Evolutionary conservation across 2,329 filamentous ascomycete genomes (phyloP).

Genomic region (Phoma sp.): DNA sequence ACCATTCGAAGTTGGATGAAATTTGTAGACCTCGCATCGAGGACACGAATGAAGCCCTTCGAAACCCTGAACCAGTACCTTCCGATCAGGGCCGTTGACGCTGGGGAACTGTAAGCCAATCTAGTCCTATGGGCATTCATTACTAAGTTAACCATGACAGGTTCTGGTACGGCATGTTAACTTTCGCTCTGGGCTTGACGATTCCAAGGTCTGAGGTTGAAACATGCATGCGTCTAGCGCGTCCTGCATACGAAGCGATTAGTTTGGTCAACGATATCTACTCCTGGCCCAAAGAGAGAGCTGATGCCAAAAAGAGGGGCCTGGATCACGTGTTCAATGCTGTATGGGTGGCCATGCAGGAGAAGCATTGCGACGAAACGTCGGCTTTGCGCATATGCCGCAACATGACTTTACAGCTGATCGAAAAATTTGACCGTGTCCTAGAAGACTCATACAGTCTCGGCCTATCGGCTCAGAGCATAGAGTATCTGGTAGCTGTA

Average conservation of each 20-base stretch:
- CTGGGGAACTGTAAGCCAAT: slow-evolving; percentile 22
- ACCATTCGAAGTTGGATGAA: slow-evolving; percentile 25
- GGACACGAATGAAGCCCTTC: slow-evolving; percentile 8
- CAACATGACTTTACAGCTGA: not conserved
- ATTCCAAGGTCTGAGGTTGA: slow-evolving; percentile 47
- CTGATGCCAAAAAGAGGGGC: slow-evolving; percentile 33
- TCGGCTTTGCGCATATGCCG: not conserved
- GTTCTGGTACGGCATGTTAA: slow-evolving; percentile 46
- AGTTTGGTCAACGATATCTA: slow-evolving; percentile 50
- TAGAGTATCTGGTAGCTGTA: not conserved
- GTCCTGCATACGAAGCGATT: slow-evolving; percentile 37
- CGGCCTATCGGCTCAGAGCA: not conserved
- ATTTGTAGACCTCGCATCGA: slow-evolving; percentile 19
- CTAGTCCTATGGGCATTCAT: not conserved
- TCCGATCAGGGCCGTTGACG: slow-evolving; percentile 20
- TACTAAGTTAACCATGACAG: slow-evolving; percentile 18
- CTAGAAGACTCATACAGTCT: not conserved
- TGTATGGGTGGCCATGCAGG: slow-evolving; percentile 39
- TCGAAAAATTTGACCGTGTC: not conserved
- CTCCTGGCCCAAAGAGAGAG: slow-evolving; percentile 45
- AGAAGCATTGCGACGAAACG: not conserved
- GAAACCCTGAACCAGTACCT: slow-evolving; percentile 25
- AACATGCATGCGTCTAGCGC: slow-evolving; percentile 24
- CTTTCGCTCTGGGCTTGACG: slow-evolving; percentile 47
- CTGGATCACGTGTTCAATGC: slow-evolving; percentile 47